A percentile compares a stretch with the other conserved stretches of the same genome.
Conservation (phyloP, 139 green algal genomes). For the Chlorella sp. region DNA sequence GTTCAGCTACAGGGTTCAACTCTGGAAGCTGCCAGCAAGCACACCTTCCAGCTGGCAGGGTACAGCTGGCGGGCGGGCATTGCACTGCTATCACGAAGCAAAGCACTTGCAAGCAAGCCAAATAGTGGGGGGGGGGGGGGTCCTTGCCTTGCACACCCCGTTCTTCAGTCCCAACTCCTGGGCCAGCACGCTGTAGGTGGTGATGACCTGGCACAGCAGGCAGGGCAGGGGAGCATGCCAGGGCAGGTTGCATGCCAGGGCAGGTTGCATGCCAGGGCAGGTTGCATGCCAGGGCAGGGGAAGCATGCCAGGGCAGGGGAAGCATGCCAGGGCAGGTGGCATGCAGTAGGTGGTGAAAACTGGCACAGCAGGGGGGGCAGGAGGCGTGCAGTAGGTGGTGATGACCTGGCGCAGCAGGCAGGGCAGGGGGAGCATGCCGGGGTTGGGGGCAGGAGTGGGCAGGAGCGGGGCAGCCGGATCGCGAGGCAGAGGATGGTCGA, state of each 20-base stretch:
- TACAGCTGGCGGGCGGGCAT: too few species aligned
- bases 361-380: background rate
- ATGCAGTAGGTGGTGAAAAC: conserved; percentile 26
- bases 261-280: background rate
- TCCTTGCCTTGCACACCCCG: conserved; percentile 25
- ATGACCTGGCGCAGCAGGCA: background rate
- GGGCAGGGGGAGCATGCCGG: background rate
- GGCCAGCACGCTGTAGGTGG: conserved; percentile 33
- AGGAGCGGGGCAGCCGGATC: too few species aligned
- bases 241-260: background rate
- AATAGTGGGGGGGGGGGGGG: too few species aligned
- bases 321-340: background rate
- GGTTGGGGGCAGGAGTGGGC: background rate
- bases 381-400: conserved; percentile 22
- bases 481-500: too few species aligned
- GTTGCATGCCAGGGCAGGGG: background rate
- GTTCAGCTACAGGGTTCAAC: too few species aligned
- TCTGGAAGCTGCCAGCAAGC: too few species aligned
- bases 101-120: too few species aligned
- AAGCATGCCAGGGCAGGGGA: background rate
- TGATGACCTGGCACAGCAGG: conserved; percentile 7
- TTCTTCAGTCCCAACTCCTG: background rate
- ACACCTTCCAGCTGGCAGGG: too few species aligned
- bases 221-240: background rate
- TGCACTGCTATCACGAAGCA: too few species aligned